Percentiles rank a stretch among this genome's conserved stretches.
phyloP scores from a whole-genome alignment of 1,284 basidiomycete genomes.

The Melampsora larici-populina region DNA sequence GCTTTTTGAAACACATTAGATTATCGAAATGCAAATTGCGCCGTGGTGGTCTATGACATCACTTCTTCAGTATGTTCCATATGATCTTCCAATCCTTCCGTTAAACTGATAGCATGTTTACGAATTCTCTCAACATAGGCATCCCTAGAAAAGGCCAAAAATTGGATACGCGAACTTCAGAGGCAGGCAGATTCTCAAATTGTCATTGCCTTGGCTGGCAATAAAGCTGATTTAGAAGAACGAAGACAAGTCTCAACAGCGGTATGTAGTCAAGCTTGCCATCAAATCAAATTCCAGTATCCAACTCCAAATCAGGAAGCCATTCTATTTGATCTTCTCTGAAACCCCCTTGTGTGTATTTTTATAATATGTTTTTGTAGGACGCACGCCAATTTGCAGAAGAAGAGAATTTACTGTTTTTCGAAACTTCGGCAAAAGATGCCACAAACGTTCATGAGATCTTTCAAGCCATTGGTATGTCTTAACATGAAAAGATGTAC shows the following conservation, averaged over 20 bases:
- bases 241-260: slow-evolving; percentile 67
- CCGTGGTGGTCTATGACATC: slow-evolving; percentile 68
- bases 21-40: slow-evolving; percentile 76
- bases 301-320: no score
- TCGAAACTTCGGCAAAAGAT: slow-evolving; percentile 90
- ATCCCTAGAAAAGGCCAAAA: slow-evolving; percentile 88
- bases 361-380: slow-evolving; percentile 51
- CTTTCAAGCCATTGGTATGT: slow-evolving; percentile 78
- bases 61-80: slow-evolving; percentile 14
- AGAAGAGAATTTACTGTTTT: slow-evolving; percentile 92
- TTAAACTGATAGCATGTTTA: background rate
- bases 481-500: background rate
- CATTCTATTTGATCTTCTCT: no score
- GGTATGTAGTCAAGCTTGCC: slow-evolving; percentile 15
- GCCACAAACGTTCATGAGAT: slow-evolving; percentile 85
- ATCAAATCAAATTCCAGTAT: background rate
- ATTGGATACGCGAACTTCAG: slow-evolving; percentile 94
- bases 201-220: slow-evolving; percentile 90
- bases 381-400: slow-evolving; percentile 89
- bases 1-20: slow-evolving; percentile 56
- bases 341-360: background rate
- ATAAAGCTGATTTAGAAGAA: slow-evolving; percentile 82
- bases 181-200: slow-evolving; percentile 96
- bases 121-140: slow-evolving; percentile 49
- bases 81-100: background rate